Percentiles rank a stretch among this genome's conserved stretches.
phyloP scores from a whole-genome alignment of 2,329 filamentous ascomycete species.

The Penicillium sclerotigenum region DNA sequence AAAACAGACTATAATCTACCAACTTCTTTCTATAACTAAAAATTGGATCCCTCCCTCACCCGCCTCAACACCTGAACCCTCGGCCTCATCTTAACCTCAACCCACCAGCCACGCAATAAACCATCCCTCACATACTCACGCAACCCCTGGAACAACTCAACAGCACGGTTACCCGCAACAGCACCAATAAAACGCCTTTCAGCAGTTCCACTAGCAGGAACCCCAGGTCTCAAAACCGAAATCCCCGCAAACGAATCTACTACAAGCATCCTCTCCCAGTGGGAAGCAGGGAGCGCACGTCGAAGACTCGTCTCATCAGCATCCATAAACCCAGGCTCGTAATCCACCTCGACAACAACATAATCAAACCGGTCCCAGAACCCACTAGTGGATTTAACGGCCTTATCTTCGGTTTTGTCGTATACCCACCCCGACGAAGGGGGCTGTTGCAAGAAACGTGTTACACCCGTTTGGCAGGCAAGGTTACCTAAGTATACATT shows the following conservation, averaged over 20 bases:
- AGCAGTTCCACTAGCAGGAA: conserved; percentile 21
- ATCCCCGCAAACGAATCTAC: conserved; percentile 54
- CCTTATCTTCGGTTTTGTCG: conserved; percentile 58
- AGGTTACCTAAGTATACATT: conserved; percentile 58
- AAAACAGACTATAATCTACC: background rate
- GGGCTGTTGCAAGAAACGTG: conserved; percentile 54
- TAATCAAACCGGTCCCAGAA: conserved; percentile 63
- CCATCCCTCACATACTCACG: conserved; percentile 26
- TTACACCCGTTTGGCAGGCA: conserved; percentile 62
- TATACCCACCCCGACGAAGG: conserved; percentile 49
- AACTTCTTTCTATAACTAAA: background rate
- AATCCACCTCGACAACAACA: conserved; percentile 50
- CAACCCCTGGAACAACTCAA: conserved; percentile 27
- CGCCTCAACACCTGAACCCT: conserved; percentile 50
- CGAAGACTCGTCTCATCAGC: conserved; percentile 39
- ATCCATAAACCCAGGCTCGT: conserved; percentile 20
- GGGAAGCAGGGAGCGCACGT: conserved; percentile 28
- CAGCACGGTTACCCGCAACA: conserved; percentile 33
- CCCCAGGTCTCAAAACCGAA: conserved; percentile 46
- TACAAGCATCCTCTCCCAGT: conserved; percentile 52
- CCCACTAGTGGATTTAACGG: conserved; percentile 44
- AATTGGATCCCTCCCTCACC: background rate
- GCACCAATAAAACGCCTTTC: conserved; percentile 37
- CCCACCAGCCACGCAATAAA: conserved; percentile 53
- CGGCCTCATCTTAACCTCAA: conserved; percentile 52